These are phyloP conservation scores for Neurospora sp. DNA, from an alignment of 495 filamentous ascomycete genomes.

Conservation along the genomic window DNA sequence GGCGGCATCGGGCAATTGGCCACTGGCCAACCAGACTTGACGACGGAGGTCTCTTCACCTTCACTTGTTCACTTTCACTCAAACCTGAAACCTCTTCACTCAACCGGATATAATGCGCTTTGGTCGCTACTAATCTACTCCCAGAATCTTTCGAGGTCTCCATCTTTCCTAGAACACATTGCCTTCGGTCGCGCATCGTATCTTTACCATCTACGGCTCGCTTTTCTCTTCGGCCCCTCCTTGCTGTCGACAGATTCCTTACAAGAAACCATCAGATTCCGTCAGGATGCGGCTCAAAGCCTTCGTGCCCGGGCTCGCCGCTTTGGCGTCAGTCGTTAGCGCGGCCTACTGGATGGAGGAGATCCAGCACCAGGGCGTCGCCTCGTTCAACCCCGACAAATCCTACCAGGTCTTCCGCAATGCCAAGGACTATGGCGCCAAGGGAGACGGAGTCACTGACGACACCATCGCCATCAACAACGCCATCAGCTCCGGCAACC, in stretches of 20 bases:
- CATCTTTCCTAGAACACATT: neutral
- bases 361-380: constrained; percentile 36
- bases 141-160: neutral
- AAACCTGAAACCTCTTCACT: neutral
- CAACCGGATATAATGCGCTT: neutral
- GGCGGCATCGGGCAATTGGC: neutral
- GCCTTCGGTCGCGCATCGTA: neutral
- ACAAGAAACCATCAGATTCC: neutral
- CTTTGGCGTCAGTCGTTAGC: constrained; percentile 5
- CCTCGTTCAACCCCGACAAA: constrained; percentile 27
- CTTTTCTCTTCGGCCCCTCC: neutral
- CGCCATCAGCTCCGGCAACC: constrained; percentile 61
- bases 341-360: constrained; percentile 36
- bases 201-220: neutral
- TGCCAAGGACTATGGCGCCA: constrained; percentile 71
- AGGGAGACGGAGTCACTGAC: constrained; percentile 49
- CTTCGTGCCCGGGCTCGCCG: neutral
- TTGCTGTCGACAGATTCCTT: neutral
- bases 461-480: constrained; percentile 35
- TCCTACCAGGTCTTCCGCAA: constrained; percentile 62
- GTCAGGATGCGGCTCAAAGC: neutral
- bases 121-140: neutral
- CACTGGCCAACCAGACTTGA: neutral
- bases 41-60: neutral
- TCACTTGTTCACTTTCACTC: neutral